Percentiles rank a stretch among this genome's conserved stretches.
Evolutionary conservation across 148 eudicot species (phyloP).

Genomic region (Vaccinium myrtillus): DNA sequence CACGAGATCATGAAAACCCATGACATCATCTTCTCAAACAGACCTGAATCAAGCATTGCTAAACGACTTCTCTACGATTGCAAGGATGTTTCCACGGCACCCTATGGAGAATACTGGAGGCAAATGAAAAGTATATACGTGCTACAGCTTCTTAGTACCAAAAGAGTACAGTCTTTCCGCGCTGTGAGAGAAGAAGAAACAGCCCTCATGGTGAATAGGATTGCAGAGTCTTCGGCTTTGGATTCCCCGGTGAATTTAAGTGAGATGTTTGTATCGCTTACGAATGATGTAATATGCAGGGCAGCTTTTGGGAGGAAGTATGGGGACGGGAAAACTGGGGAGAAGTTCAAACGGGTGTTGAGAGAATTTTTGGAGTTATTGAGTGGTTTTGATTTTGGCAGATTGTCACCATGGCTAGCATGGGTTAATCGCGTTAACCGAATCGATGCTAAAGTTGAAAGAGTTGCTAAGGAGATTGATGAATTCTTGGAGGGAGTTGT

Average conservation of each 20-base stretch:
- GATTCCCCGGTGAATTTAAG: constrained; percentile 25
- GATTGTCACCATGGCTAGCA: constrained; percentile 33
- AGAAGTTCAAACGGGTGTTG: constrained; percentile 26
- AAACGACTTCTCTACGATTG: background rate
- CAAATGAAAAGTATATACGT: background rate
- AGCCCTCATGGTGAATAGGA: background rate
- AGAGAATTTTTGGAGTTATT: constrained; percentile 26
- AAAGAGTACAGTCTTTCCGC: background rate
- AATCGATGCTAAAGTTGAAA: constrained; percentile 18
- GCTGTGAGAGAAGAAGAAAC: constrained; percentile 9
- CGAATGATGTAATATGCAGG: constrained; percentile 27
- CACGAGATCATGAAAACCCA: constrained; percentile 29
- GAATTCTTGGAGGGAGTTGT: constrained; percentile 24
- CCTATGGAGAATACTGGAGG: constrained; percentile 12
- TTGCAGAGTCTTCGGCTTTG: background rate
- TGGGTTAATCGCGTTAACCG: constrained; percentile 35
- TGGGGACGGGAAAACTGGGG: constrained; percentile 19
- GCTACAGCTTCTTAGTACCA: constrained; percentile 1
- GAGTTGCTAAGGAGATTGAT: constrained; percentile 24
- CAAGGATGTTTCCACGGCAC: background rate
- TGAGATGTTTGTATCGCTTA: constrained; percentile 16
- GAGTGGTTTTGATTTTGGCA: constrained; percentile 23
- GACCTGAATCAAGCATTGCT: constrained; percentile 17
- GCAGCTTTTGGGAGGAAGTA: constrained; percentile 34
- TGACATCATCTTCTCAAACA: constrained; percentile 30